These are phyloP conservation scores for Candida gigantensis DNA, from an alignment of 1,139 yeast genomes.

Conservation along the genomic window DNA sequence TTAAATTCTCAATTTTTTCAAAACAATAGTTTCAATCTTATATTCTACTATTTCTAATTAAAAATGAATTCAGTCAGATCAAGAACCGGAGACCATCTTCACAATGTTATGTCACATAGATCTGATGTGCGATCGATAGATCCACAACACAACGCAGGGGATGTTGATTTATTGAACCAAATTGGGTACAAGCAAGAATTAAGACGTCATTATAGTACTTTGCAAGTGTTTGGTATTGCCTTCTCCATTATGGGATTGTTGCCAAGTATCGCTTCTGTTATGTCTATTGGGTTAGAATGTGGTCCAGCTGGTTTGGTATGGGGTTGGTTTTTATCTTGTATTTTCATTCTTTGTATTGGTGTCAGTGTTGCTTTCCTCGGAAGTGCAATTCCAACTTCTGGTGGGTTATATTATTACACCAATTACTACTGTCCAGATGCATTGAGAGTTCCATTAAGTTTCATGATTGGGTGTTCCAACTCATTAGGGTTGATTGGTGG, in stretches of 20 bases:
- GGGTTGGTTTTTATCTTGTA: slow-evolving; percentile 71
- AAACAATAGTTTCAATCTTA: too few relatives aligned
- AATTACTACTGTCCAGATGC: slow-evolving; percentile 37
- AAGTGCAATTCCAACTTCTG: slow-evolving; percentile 71
- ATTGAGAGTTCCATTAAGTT: slow-evolving; percentile 36
- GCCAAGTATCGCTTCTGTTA: slow-evolving; percentile 45
- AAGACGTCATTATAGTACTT: slow-evolving; percentile 45
- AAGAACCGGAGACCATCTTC: slow-evolving; percentile 24
- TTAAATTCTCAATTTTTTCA: too few relatives aligned
- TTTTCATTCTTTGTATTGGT: slow-evolving; percentile 60
- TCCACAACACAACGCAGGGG: slow-evolving; percentile 30
- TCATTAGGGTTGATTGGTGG: slow-evolving; percentile 39
- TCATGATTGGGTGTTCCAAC: slow-evolving; percentile 48
- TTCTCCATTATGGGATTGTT: slow-evolving; percentile 55
- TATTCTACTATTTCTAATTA: too few relatives aligned
- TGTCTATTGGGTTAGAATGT: slow-evolving; percentile 38
- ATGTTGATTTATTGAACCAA: slow-evolving; percentile 51
- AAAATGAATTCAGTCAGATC: slow-evolving; percentile 18
- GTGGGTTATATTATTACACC: slow-evolving; percentile 66
- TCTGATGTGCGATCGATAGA: slow-evolving; percentile 28
- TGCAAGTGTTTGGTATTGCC: slow-evolving; percentile 56
- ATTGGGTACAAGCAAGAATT: slow-evolving; percentile 57
- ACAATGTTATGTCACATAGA: slow-evolving; percentile 27
- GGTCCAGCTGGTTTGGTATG: slow-evolving; percentile 56
- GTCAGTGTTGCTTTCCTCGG: slow-evolving; percentile 66